phyloP scores from a whole-genome alignment of 129 eudicot genomes.

The Saussurea involucrata region DNA sequence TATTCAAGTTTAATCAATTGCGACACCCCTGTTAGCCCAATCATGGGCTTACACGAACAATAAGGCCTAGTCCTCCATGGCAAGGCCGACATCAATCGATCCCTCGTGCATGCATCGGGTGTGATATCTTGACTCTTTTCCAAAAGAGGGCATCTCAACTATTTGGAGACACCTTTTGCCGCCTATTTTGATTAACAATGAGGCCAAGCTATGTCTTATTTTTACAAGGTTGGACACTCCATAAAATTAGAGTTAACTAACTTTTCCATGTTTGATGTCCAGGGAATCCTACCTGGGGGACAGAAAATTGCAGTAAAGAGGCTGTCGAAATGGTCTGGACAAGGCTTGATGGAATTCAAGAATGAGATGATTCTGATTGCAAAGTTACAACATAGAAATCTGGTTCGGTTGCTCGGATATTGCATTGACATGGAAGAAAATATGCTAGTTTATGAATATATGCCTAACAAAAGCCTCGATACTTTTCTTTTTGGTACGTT shows the following conservation, averaged over 20 bases:
- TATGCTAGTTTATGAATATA: constrained; percentile 48
- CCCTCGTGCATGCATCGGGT: too few species aligned
- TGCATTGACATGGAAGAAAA: constrained; percentile 53
- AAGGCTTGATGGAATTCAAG: constrained; percentile 54
- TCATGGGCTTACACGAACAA: too few species aligned
- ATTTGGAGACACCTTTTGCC: too few species aligned
- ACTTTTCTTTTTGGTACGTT: constrained; percentile 52
- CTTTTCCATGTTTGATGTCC: not conserved
- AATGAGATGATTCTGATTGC: constrained; percentile 53
- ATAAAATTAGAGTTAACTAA: not conserved
- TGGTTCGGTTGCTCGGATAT: constrained; percentile 55
- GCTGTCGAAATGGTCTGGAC: constrained; percentile 47
- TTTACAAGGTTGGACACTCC: not conserved
- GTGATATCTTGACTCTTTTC: too few species aligned
- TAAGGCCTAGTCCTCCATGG: too few species aligned
- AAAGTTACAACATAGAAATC: constrained; percentile 58
- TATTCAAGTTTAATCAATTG: too few species aligned
- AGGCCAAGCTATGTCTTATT: too few species aligned
- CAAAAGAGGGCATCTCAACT: too few species aligned
- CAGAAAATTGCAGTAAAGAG: constrained; percentile 55
- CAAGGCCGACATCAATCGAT: too few species aligned
- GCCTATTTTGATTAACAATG: too few species aligned
- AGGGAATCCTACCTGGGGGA: constrained; percentile 46
- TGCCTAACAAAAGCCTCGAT: constrained; percentile 55
- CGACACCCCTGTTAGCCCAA: too few species aligned